These are phyloP conservation scores for Chlorella sp. DNA, from an alignment of 139 green algal genomes.

Conservation along the genomic window DNA sequence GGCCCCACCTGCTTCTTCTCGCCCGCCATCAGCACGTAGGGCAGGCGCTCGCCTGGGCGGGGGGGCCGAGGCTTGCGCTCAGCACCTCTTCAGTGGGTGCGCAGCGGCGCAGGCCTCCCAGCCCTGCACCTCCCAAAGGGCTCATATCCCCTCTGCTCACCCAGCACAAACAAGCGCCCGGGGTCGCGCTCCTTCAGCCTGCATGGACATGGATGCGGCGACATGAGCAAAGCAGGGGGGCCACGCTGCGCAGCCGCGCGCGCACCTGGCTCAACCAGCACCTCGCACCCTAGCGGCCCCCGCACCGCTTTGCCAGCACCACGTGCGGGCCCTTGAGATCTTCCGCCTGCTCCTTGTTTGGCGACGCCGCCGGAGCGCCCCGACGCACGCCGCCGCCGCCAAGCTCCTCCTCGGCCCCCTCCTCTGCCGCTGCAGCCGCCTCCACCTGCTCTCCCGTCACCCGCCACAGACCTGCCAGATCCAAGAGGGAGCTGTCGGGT, in stretches of 20 bases:
- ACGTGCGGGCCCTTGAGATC: constrained; percentile 65
- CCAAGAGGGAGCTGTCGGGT: too few relatives aligned
- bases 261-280: constrained; percentile 10
- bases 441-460: constrained; percentile 58
- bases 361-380: too few relatives aligned
- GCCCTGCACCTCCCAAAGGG: not conserved
- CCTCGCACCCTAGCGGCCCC: not conserved
- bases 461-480: constrained; percentile 15
- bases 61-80: not conserved
- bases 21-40: constrained; percentile 77
- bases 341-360: too few relatives aligned
- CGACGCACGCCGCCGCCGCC: too few relatives aligned
- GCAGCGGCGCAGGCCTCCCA: not conserved
- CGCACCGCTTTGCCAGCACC: constrained; percentile 49
- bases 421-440: constrained; percentile 23
- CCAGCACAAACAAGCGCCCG: constrained; percentile 69
- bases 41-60: constrained; percentile 55
- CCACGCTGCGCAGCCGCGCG: too few relatives aligned
- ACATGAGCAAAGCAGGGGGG: constrained; percentile 5
- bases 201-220: too few relatives aligned
- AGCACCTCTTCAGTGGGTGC: not conserved
- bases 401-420: constrained; percentile 3
- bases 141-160: not conserved
- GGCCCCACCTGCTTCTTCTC: constrained; percentile 22
- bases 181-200: constrained; percentile 65